Evolutionary conservation across 768 basidiomycete genomes (phyloP), one percentile per base, ranked within the genome.

Genomic region (Rhizopogon rudus): DNA sequence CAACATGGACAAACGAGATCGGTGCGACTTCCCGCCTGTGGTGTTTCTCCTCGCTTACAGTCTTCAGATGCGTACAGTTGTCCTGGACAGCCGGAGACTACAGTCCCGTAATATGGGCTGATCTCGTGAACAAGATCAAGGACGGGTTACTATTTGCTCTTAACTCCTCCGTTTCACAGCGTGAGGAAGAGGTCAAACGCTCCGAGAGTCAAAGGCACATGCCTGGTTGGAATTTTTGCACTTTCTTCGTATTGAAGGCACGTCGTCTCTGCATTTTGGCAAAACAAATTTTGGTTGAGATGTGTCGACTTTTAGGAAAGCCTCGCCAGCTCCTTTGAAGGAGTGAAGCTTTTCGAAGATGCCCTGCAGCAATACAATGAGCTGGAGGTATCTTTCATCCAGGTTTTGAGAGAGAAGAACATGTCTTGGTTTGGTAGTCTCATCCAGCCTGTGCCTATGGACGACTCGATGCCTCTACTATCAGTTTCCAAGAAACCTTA

Each of bases 171-270:
- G 78, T 98, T 40, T 71, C 79, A 9, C 83, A 84, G 55, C 80
- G 93, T 14, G 92, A 95, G 64, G 97, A 98, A 44, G 94, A 97
- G 58, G 88, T 98, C 3, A 87, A 80, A 62, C 82, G 92, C 39
- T 92, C 91, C 0, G 96, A 99, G 65, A 80, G 83, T 46, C 92
- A 98, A 69, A 80, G 91, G 53, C 81, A 88, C 62, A 90, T 94
- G 83, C 93, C 93, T 1, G 96, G 97, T 8, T 99, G 97, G 97
- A 97, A 97, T 66, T 99, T 97, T 67, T 95, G 94, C 68, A 94
- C 90, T 0, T 98, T 95, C 75, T 98, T 98, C 71, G 84, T 94
- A 50, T 76, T 95, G 39, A 99, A 98, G 84, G 96, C 93, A 53
- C 54, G 76, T 37, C 54, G 76, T 37, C 35, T 51, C n/a, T 54